These are phyloP conservation scores for Agastache rugosa DNA, from an alignment of 257 asterid genomes.

Conservation along the genomic window DNA sequence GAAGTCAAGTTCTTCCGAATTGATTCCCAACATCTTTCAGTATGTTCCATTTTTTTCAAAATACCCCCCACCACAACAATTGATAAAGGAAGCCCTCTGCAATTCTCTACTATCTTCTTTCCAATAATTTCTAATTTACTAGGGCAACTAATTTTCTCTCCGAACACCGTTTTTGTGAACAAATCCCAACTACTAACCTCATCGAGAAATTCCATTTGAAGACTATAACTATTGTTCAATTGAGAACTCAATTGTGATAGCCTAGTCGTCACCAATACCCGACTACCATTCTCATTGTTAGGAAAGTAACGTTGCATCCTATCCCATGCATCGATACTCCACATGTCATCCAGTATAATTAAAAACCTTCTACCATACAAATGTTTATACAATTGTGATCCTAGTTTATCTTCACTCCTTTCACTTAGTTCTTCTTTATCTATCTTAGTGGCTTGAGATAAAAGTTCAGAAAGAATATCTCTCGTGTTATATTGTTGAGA, in stretches of 20 bases:
- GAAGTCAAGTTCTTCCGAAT: neutral
- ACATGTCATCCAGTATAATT: too few species aligned
- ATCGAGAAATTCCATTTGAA: too few species aligned
- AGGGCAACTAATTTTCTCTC: conserved; percentile 23
- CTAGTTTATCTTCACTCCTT: too few species aligned
- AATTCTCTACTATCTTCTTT: conserved; percentile 15
- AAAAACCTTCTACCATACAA: too few species aligned
- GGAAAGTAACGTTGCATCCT: too few species aligned
- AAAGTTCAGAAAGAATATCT: neutral
- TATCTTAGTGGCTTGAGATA: neutral
- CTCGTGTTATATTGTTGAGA: neutral
- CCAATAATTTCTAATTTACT: conserved; percentile 19
- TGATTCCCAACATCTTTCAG: neutral
- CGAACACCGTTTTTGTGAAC: conserved; percentile 12
- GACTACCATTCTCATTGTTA: too few species aligned
- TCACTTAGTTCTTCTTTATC: too few species aligned
- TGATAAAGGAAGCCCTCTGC: conserved; percentile 34
- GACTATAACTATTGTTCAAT: too few species aligned
- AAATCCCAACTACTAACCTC: conserved; percentile 8
- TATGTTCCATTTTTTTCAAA: neutral
- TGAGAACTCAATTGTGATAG: too few species aligned
- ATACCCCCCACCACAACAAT: conserved; percentile 17
- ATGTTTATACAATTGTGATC: too few species aligned
- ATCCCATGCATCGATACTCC: too few species aligned
- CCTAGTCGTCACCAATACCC: too few species aligned